Percentiles rank a stretch among this genome's conserved stretches.
Evolutionary conservation across 495 filamentous ascomycete genomes (phyloP).

Genomic region (Penicillium silybi): DNA sequence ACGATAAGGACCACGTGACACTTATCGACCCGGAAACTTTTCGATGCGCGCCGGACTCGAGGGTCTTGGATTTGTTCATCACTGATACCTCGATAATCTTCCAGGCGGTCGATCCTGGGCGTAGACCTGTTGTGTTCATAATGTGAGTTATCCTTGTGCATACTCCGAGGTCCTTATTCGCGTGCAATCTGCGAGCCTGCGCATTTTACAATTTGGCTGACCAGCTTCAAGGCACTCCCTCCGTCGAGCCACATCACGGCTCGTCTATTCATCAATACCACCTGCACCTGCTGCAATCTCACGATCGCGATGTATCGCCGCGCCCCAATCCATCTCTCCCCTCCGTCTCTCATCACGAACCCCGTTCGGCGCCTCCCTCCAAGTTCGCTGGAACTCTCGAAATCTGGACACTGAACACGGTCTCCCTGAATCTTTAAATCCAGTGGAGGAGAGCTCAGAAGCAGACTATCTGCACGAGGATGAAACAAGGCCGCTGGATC

Average conservation of each 20-base stretch:
- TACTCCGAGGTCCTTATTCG: background rate
- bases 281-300: background rate
- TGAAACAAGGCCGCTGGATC: background rate
- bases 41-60: background rate
- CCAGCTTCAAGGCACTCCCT: slow-evolving; percentile 34
- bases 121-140: background rate
- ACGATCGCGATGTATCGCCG: slow-evolving; percentile 4
- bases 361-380: slow-evolving; percentile 4
- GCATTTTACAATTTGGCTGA: slow-evolving; percentile 4
- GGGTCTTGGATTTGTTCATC: background rate
- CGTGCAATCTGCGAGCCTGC: background rate
- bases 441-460: background rate
- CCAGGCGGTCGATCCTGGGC: background rate
- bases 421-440: background rate
- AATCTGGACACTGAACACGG: background rate
- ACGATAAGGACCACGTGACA: slow-evolving; percentile 10
- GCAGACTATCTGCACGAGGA: background rate
- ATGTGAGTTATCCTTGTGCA: background rate
- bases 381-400: slow-evolving; percentile 18
- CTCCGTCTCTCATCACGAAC: background rate
- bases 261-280: slow-evolving; percentile 24
- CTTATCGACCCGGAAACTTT: slow-evolving; percentile 9
- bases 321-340: background rate
- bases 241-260: slow-evolving; percentile 54
- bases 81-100: background rate